Conservation (phyloP, 1,284 basidiomycete species). For the Blastosporella zonata region DNA sequence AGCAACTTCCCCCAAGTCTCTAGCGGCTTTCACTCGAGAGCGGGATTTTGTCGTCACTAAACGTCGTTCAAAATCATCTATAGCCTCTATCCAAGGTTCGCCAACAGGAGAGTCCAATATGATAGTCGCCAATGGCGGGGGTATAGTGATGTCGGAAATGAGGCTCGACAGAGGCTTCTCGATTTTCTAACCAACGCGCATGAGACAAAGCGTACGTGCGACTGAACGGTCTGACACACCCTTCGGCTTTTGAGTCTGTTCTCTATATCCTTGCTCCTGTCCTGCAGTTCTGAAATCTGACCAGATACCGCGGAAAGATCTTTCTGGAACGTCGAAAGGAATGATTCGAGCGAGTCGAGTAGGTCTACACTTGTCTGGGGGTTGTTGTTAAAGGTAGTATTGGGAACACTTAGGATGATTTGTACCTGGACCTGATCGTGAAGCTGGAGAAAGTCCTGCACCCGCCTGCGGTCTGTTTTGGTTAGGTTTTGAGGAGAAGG, state of each 20-base stretch:
- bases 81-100: conserved; percentile 81
- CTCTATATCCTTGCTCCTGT: conserved; percentile 87
- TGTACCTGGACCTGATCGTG: conserved; percentile 74
- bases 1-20: conserved; percentile 77
- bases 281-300: conserved; percentile 92
- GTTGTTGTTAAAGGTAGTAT: background rate
- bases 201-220: conserved; percentile 4
- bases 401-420: background rate
- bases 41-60: conserved; percentile 69
- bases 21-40: conserved; percentile 79
- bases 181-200: conserved; percentile 59
- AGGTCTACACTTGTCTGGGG: conserved; percentile 70
- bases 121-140: conserved; percentile 74
- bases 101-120: conserved; percentile 84
- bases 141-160: conserved; percentile 77
- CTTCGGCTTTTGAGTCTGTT: conserved; percentile 78
- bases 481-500: conserved; percentile 2
- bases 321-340: conserved; percentile 92
- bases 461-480: conserved; percentile 41
- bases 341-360: conserved; percentile 82
- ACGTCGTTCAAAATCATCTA: conserved; percentile 77
- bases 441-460: conserved; percentile 77
- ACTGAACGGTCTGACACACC: conserved; percentile 43
- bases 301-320: conserved; percentile 93
- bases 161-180: conserved; percentile 84